These are phyloP conservation scores for Acanthamoeba sp. DNA, from an alignment of 208 protist species.

Conservation along the genomic window DNA sequence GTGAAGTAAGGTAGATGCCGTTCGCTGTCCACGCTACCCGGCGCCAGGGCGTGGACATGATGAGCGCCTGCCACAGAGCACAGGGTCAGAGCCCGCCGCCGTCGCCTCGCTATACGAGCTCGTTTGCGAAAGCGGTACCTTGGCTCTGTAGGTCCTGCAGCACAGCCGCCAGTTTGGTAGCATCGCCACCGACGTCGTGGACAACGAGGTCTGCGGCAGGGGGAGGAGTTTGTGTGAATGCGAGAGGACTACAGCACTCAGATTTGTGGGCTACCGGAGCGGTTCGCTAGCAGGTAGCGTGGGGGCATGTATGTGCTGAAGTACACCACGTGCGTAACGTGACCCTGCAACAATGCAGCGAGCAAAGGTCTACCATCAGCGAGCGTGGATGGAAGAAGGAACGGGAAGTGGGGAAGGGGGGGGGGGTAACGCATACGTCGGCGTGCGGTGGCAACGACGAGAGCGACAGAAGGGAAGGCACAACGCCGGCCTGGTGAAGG, in stretches of 20 bases:
- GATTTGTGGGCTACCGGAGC: conserved; percentile 21
- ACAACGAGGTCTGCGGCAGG: background rate
- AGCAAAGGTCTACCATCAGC: too few species aligned
- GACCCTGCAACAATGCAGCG: too few species aligned
- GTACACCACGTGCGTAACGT: conserved; percentile 5
- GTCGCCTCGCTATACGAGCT: too few species aligned
- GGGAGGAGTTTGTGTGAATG: background rate
- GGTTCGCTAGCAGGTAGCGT: conserved; percentile 23
- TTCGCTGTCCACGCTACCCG: background rate
- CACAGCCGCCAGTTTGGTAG: background rate
- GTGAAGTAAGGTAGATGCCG: background rate
- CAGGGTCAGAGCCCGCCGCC: too few species aligned
- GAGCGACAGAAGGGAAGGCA: conserved; percentile 29
- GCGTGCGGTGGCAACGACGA: background rate
- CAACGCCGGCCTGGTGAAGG: conserved; percentile 54
- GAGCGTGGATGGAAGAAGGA: background rate
- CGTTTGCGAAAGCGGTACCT: too few species aligned
- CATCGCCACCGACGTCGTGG: conserved; percentile 13
- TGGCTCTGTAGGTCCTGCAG: background rate
- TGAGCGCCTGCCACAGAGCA: background rate
- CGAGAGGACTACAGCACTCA: background rate
- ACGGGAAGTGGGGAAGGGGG: background rate
- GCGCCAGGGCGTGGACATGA: background rate
- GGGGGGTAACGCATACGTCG: background rate
- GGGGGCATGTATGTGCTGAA: conserved; percentile 70